Evolutionary conservation across 306 rosid genomes (phyloP).

Genomic region (Cucurbita maxima): DNA sequence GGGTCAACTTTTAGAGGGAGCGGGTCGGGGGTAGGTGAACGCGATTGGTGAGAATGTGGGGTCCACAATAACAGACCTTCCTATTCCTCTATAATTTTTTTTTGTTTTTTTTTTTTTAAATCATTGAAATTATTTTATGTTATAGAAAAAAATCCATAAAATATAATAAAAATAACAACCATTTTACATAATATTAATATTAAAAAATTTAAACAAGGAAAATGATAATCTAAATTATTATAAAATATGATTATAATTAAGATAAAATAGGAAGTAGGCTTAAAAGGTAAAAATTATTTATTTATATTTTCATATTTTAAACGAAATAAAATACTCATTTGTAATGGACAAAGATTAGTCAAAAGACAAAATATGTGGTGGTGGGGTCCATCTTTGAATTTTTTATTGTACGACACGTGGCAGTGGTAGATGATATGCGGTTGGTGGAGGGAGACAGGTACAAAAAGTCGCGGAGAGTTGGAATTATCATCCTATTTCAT

Average conservation of each 20-base stretch:
- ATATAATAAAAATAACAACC: no score
- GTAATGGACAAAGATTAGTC: neutral
- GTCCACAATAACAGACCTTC: neutral
- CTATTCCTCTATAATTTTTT: no score
- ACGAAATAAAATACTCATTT: neutral
- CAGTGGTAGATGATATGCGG: neutral
- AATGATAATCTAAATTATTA: neutral
- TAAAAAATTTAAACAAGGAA: neutral
- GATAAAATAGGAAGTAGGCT: no score
- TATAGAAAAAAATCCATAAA: no score
- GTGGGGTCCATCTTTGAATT: neutral
- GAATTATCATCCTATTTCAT: neutral
- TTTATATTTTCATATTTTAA: neutral
- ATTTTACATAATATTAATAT: no score
- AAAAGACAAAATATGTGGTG: neutral
- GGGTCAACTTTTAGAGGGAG: neutral
- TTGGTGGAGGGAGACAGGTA: neutral
- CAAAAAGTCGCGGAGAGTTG: neutral
- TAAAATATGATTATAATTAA: no score
- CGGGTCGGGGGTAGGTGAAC: constrained; percentile 1
- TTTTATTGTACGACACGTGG: neutral
- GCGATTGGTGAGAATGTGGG: neutral
- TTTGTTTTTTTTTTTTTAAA: no score
- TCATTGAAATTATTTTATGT: no score
- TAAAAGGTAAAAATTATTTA: neutral